Conservation (phyloP, 129 eudicot species). For the Sambucus nigra region DNA sequence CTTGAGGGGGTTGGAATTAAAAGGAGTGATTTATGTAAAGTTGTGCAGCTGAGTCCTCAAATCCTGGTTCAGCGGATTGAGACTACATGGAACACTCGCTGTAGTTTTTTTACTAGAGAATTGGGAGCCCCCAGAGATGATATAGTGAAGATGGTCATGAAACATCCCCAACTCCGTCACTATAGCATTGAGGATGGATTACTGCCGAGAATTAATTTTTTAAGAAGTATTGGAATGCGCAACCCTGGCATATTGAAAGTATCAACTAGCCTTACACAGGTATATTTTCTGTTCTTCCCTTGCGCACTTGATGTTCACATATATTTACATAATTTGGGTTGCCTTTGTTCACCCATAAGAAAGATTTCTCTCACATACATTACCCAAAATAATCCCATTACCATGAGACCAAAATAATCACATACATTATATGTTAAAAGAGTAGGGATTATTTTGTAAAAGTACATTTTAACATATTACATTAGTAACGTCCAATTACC, state of each 20-base stretch:
- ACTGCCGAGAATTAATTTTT: conserved; percentile 74
- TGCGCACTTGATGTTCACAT: background rate
- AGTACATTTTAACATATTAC: too few relatives aligned
- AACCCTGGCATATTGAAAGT: conserved; percentile 77
- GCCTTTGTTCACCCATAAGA: too few relatives aligned
- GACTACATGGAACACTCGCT: conserved; percentile 70
- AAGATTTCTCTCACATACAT: too few relatives aligned
- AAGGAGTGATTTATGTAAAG: conserved; percentile 68
- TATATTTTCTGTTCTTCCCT: conserved; percentile 16
- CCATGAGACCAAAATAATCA: too few relatives aligned
- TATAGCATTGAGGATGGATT: conserved; percentile 90
- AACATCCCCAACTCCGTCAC: conserved; percentile 92
- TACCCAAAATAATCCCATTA: too few relatives aligned
- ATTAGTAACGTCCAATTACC: too few relatives aligned
- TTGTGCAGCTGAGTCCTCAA: conserved; percentile 92
- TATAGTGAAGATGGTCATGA: conserved; percentile 86
- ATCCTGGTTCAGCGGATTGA: conserved; percentile 81
- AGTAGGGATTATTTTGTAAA: too few relatives aligned
- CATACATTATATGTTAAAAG: too few relatives aligned
- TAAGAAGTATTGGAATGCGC: conserved; percentile 87
- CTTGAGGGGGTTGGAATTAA: conserved; percentile 87
- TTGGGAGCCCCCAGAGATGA: conserved; percentile 79
- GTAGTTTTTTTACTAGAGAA: conserved; percentile 61
- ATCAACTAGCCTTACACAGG: conserved; percentile 89
- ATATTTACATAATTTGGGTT: background rate